A percentile compares a stretch with the other conserved stretches of the same genome.
These are phyloP conservation scores for Pseudoneurospora amorphoporcata DNA, from an alignment of 495 filamentous ascomycete genomes.

Conservation along the genomic window DNA sequence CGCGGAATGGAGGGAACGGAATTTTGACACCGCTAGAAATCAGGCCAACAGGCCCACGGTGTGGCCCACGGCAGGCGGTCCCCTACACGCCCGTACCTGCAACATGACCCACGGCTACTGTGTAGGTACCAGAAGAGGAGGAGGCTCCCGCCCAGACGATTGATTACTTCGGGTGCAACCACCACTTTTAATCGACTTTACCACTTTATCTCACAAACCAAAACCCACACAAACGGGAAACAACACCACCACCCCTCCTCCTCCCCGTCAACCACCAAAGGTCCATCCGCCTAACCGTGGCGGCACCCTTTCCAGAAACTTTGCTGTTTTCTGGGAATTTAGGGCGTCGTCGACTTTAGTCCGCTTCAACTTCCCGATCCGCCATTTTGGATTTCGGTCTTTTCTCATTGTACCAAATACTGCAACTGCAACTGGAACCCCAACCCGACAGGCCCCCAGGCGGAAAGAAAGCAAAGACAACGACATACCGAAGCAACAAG, in stretches of 20 bases:
- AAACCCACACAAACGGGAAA: not conserved
- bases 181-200: not conserved
- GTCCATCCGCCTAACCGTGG: conserved; percentile 1
- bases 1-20: not conserved
- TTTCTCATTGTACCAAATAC: not conserved
- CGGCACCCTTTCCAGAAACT: not conserved
- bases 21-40: not conserved
- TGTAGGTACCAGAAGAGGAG: not conserved
- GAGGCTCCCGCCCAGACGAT: not conserved
- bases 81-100: not conserved
- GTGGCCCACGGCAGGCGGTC: not conserved
- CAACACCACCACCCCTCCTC: conserved; percentile 1
- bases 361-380: not conserved
- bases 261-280: conserved; percentile 1
- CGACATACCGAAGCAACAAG: not conserved
- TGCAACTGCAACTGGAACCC: not conserved
- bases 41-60: not conserved
- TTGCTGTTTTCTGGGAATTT: not conserved
- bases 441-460: not conserved
- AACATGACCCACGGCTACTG: not conserved
- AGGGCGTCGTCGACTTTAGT: not conserved
- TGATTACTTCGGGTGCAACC: not conserved
- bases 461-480: not conserved
- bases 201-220: not conserved
- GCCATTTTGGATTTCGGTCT: not conserved